These are phyloP conservation scores for Pythium sp. DNA, from an alignment of 352 stramenopile species.

Conservation along the genomic window DNA sequence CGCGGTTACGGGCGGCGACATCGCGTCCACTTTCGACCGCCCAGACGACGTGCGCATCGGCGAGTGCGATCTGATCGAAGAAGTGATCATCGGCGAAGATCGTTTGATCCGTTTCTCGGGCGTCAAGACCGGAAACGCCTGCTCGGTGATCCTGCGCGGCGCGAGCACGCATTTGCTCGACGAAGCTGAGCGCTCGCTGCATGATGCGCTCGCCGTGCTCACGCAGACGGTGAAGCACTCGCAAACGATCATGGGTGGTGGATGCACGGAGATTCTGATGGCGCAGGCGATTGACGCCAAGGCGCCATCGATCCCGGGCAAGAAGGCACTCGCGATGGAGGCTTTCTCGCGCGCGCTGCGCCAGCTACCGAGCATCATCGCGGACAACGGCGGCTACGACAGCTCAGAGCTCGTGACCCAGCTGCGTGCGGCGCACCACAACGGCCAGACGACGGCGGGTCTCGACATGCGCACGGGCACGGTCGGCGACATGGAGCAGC, in stretches of 20 bases:
- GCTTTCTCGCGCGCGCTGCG: conserved; percentile 95
- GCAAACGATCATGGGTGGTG: conserved; percentile 95
- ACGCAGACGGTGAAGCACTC: conserved; percentile 97
- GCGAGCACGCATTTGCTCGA: conserved; percentile 96
- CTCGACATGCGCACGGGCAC: conserved; percentile 96
- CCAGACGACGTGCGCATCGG: conserved; percentile 96
- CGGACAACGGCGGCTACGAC: conserved; percentile 99
- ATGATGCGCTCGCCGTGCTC: conserved; percentile 98
- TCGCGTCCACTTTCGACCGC: conserved; percentile 98
- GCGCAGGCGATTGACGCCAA: conserved; percentile 90
- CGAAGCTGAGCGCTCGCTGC: conserved; percentile 98
- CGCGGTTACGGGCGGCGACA: conserved; percentile 94
- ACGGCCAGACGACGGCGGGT: conserved; percentile 90
- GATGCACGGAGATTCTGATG: conserved; percentile 97
- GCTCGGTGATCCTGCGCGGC: conserved; percentile 94
- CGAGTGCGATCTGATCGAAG: conserved; percentile 97
- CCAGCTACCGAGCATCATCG: conserved; percentile 97
- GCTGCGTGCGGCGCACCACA: conserved; percentile 92
- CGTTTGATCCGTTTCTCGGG: conserved; percentile 96
- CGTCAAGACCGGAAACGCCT: conserved; percentile 95
- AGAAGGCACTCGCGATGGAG: conserved; percentile 98
- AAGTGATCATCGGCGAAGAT: conserved; percentile 99
- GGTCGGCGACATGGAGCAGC: conserved; percentile 95
- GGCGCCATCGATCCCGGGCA: conserved; percentile 92
- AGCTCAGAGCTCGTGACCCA: conserved; percentile 97